phyloP scores from a whole-genome alignment of 306 rosid species.

The Hippophae rhamnoides region DNA sequence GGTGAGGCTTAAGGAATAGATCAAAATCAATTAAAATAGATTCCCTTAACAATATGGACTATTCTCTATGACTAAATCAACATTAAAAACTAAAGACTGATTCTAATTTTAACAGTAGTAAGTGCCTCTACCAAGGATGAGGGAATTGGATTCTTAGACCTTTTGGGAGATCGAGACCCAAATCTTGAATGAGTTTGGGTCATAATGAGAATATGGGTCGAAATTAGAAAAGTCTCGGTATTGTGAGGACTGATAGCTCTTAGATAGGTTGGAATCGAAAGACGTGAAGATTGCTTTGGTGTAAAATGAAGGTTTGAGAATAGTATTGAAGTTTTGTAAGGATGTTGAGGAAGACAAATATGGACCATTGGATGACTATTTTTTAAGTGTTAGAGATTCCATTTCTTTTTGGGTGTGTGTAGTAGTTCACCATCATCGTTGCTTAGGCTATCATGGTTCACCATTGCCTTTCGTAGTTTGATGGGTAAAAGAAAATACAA shows the following conservation, averaged over 20 bases:
- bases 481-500: too few species aligned
- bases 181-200: slow-evolving; percentile 8
- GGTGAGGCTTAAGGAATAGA: too few species aligned
- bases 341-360: slow-evolving; percentile 14
- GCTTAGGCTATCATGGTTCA: slow-evolving; percentile 19
- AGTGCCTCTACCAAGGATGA: slow-evolving; percentile 29
- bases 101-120: slow-evolving; percentile 2
- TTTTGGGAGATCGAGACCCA: slow-evolving; percentile 30
- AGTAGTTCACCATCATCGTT: slow-evolving; percentile 11
- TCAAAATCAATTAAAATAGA: too few species aligned
- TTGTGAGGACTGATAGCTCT: slow-evolving; percentile 20
- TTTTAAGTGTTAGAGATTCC: slow-evolving; percentile 36
- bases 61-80: too few species aligned
- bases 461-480: slow-evolving; percentile 13
- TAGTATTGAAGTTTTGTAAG: slow-evolving; percentile 19
- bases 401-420: slow-evolving; percentile 24
- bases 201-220: slow-evolving; percentile 12
- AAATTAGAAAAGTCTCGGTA: slow-evolving; percentile 4
- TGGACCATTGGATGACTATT: slow-evolving; percentile 17
- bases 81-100: too few species aligned
- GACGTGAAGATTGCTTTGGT: slow-evolving; percentile 35
- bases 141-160: slow-evolving; percentile 30
- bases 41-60: too few species aligned
- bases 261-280: slow-evolving; percentile 29
- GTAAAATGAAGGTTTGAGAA: slow-evolving; percentile 33